Evolutionary conservation across 441 rosid genomes (phyloP).

Genomic region (Pelargonium fulgidum): DNA sequence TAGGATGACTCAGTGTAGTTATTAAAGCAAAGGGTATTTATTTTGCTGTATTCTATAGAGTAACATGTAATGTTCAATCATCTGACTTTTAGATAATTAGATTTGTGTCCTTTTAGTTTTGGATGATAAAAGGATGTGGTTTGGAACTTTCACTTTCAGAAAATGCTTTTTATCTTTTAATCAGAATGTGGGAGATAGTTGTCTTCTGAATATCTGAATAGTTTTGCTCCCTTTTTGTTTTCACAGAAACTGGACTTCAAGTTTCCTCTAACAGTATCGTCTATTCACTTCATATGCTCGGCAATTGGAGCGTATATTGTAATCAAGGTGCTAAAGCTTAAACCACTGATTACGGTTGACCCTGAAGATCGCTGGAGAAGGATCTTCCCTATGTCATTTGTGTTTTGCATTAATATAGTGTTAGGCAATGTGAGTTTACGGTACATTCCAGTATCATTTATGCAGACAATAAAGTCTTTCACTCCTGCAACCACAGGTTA

Average conservation of each 20-base stretch:
- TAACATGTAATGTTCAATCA: no score
- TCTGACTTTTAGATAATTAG: no score
- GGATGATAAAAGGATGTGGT: no score
- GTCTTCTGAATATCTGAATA: conserved; percentile 14
- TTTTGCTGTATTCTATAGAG: no score
- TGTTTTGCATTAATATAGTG: conserved; percentile 95
- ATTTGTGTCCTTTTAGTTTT: no score
- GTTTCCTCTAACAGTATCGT: conserved; percentile 84
- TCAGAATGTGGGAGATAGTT: neutral
- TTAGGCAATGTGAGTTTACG: conserved; percentile 89
- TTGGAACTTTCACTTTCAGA: no score
- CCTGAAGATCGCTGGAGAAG: conserved; percentile 95
- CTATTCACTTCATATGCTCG: conserved; percentile 92
- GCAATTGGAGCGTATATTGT: conserved; percentile 84
- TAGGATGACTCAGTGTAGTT: no score
- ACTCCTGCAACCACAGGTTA: conserved; percentile 98
- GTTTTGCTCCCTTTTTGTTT: neutral
- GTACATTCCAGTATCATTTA: conserved; percentile 92
- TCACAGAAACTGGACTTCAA: conserved; percentile 88
- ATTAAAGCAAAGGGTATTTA: no score
- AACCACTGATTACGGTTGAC: conserved; percentile 80
- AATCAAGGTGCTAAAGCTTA: conserved; percentile 80
- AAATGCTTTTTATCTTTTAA: no score
- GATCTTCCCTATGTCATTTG: conserved; percentile 95
- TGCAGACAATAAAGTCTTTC: conserved; percentile 98